Evolutionary conservation across 345 rosid species (phyloP).

Genomic region (Eucalyptus guilfoylei): DNA sequence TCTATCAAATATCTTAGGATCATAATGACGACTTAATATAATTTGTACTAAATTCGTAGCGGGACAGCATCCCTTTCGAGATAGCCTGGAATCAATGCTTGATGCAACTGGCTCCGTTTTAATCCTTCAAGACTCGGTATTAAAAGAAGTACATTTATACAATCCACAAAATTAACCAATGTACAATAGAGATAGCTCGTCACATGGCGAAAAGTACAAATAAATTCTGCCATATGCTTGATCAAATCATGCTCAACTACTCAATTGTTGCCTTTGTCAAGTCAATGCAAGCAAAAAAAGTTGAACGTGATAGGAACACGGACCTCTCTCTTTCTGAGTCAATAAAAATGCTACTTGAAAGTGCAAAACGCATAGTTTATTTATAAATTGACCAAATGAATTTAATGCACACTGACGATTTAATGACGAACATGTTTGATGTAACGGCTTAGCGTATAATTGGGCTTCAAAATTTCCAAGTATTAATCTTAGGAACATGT

Average conservation of each 20-base stretch:
- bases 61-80: background rate
- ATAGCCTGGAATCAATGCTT: background rate
- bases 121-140: background rate
- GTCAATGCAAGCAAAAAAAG: background rate
- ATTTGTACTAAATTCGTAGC: background rate
- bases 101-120: too few species aligned
- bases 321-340: background rate
- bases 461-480: too few species aligned
- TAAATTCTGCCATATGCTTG: background rate
- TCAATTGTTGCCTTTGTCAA: background rate
- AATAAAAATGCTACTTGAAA: too few species aligned
- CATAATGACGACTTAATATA: background rate
- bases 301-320: background rate
- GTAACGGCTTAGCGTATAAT: too few species aligned
- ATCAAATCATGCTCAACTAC: background rate
- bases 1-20: background rate
- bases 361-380: background rate
- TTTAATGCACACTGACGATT: background rate
- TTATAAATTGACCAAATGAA: too few species aligned
- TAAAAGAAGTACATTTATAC: background rate
- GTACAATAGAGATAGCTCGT: background rate
- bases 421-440: background rate
- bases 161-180: background rate
- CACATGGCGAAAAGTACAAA: background rate
- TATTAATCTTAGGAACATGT: too few species aligned